Percentiles rank a stretch among this genome's conserved stretches.
Conservation (phyloP, 208 protist genomes). For the Acanthamoeba castellanii region DNA sequence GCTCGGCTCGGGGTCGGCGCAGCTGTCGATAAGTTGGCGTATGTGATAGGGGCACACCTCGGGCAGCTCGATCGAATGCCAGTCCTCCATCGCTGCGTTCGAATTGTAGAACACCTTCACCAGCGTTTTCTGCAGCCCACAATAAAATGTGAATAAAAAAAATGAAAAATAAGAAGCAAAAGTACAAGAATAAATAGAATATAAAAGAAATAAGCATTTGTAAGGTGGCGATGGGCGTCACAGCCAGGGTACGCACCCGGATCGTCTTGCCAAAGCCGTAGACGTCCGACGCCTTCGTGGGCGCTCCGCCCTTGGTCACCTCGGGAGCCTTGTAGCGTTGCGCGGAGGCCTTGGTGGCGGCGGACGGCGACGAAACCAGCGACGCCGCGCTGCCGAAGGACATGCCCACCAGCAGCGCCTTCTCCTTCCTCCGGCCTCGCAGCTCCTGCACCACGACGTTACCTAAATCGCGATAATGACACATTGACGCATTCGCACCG, state of each 20-base stretch:
- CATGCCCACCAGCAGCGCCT: slow-evolving; percentile 29
- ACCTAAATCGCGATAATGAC: neutral
- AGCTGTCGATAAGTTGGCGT: neutral
- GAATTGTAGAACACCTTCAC: slow-evolving; percentile 44
- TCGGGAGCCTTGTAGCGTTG: slow-evolving; percentile 23
- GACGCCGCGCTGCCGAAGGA: neutral
- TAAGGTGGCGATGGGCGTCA: no score
- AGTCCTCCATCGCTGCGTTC: slow-evolving; percentile 22
- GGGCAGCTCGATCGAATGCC: slow-evolving; percentile 29
- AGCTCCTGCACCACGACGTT: slow-evolving; percentile 11
- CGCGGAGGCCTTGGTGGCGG: neutral
- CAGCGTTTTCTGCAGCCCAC: slow-evolving; percentile 12
- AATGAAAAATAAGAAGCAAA: no score
- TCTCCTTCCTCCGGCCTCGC: neutral
- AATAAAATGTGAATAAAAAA: no score
- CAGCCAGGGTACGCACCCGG: neutral
- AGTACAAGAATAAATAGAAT: no score
- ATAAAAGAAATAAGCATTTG: no score
- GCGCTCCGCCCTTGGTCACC: neutral
- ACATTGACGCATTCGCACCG: neutral
- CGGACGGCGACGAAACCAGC: neutral
- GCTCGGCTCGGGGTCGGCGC: neutral
- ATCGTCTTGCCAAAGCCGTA: slow-evolving; percentile 26
- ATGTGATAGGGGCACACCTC: slow-evolving; percentile 47
- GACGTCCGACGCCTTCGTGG: neutral